Evolutionary conservation across 139 green algal species (phyloP).

Genomic region (Chlorella sp.): DNA sequence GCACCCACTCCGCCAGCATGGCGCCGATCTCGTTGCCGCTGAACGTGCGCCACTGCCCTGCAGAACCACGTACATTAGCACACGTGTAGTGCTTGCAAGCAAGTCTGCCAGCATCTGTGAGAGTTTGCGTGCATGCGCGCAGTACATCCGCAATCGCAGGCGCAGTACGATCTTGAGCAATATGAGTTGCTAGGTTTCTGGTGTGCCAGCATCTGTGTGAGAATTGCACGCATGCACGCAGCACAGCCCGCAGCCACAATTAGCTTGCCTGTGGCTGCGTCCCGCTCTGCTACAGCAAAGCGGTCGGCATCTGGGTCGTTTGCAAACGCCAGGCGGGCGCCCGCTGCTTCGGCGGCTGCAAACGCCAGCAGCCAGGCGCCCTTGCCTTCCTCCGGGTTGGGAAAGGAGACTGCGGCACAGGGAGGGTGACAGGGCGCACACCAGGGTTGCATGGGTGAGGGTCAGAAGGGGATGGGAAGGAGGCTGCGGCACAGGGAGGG

Average conservation of each 20-base stretch:
- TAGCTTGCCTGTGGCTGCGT: background rate
- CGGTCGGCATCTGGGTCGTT: slow-evolving; percentile 86
- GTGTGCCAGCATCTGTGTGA: too few species aligned
- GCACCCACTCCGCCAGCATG: slow-evolving; percentile 81
- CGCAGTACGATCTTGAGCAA: too few species aligned
- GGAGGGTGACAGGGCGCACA: background rate
- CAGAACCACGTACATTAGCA: background rate
- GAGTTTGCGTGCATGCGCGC: too few species aligned
- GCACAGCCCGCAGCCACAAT: too few species aligned
- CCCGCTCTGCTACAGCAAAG: slow-evolving; percentile 62
- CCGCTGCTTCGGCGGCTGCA: slow-evolving; percentile 50
- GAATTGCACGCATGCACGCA: background rate
- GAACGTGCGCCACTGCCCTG: slow-evolving; percentile 63
- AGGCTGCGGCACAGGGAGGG: slow-evolving; percentile 4
- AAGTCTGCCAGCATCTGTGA: too few species aligned
- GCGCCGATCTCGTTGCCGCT: slow-evolving; percentile 78
- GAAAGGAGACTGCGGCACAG: slow-evolving; percentile 55
- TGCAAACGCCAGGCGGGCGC: slow-evolving; percentile 63
- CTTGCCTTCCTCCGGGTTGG: slow-evolving; percentile 84
- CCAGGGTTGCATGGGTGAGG: background rate
- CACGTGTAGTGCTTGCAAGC: too few species aligned
- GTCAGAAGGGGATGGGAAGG: slow-evolving; percentile 61
- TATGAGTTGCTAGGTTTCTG: background rate
- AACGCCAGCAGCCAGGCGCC: slow-evolving; percentile 73
- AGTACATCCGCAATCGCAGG: too few species aligned